phyloP scores from a whole-genome alignment of 2,329 filamentous ascomycete species.

The Pleomassaria siparia region DNA sequence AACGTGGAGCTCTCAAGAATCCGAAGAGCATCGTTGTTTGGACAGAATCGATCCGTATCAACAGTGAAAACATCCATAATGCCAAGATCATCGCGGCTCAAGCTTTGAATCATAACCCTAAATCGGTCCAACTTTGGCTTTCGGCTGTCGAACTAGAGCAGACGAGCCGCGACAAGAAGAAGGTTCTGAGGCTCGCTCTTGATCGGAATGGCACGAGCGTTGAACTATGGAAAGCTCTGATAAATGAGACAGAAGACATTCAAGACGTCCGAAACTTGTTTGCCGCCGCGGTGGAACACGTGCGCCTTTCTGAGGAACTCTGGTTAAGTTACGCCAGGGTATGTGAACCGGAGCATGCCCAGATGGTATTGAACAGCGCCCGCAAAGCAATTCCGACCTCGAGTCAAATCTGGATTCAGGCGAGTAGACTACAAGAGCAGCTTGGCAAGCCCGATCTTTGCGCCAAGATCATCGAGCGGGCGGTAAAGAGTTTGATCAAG shows the following conservation, averaged over 20 bases:
- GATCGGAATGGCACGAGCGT: slow-evolving; percentile 94
- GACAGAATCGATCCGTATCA: slow-evolving; percentile 93
- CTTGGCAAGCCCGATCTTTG: slow-evolving; percentile 79
- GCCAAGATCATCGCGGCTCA: slow-evolving; percentile 94
- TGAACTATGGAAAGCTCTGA: slow-evolving; percentile 95
- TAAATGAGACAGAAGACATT: slow-evolving; percentile 90
- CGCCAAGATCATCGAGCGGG: slow-evolving; percentile 87
- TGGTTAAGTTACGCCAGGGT: slow-evolving; percentile 93
- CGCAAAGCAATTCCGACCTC: slow-evolving; percentile 84
- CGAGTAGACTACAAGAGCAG: slow-evolving; percentile 84
- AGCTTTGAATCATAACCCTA: slow-evolving; percentile 88
- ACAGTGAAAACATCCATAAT: slow-evolving; percentile 74
- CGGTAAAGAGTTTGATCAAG: slow-evolving; percentile 81
- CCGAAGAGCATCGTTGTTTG: slow-evolving; percentile 94
- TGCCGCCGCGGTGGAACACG: slow-evolving; percentile 89
- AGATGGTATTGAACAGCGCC: slow-evolving; percentile 92
- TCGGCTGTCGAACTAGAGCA: slow-evolving; percentile 92
- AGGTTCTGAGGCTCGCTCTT: slow-evolving; percentile 86
- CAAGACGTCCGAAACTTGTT: slow-evolving; percentile 85
- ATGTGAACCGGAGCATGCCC: slow-evolving; percentile 86
- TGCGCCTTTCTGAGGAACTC: slow-evolving; percentile 87
- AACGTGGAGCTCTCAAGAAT: slow-evolving; percentile 81
- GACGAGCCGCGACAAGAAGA: slow-evolving; percentile 81
- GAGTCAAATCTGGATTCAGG: slow-evolving; percentile 95
- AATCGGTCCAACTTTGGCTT: slow-evolving; percentile 87